Percentiles rank a stretch among this genome's conserved stretches.
Evolutionary conservation across 129 eudicot species (phyloP).

Genomic region (Pulicaria dysenterica): DNA sequence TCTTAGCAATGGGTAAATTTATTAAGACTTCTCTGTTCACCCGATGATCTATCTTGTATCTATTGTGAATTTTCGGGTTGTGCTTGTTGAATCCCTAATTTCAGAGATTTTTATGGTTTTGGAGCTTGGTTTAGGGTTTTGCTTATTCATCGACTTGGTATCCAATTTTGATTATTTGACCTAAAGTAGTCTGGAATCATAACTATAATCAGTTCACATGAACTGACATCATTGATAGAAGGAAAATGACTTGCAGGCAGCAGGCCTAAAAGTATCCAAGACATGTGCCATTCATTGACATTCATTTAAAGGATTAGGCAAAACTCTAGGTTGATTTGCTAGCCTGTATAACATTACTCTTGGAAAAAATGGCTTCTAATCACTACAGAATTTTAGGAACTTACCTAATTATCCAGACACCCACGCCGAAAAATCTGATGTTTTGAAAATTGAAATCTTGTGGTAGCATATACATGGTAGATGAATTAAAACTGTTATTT

Average conservation of each 20-base stretch:
- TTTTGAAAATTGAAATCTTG: background rate
- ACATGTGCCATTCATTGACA: too few relatives aligned
- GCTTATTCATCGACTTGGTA: background rate
- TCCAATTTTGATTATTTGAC: background rate
- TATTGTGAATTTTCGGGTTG: constrained; percentile 15
- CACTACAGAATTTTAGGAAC: background rate
- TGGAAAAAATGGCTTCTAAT: background rate
- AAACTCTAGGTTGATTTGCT: too few relatives aligned
- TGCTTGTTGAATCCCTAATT: background rate
- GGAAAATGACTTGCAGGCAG: too few relatives aligned
- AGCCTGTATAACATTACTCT: too few relatives aligned
- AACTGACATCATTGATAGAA: background rate
- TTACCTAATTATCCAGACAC: background rate
- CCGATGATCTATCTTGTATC: background rate
- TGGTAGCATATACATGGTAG: background rate
- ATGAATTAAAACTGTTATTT: background rate
- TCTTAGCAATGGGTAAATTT: background rate
- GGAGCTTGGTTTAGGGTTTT: background rate
- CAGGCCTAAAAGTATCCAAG: too few relatives aligned
- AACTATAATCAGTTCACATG: background rate
- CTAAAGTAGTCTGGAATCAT: background rate
- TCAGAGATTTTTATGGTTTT: background rate
- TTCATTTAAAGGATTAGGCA: too few relatives aligned
- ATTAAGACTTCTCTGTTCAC: background rate
- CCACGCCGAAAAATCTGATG: background rate